phyloP scores from a whole-genome alignment of 2,329 filamentous ascomycete genomes.

The Pseudogymnoascus verrucosus region DNA sequence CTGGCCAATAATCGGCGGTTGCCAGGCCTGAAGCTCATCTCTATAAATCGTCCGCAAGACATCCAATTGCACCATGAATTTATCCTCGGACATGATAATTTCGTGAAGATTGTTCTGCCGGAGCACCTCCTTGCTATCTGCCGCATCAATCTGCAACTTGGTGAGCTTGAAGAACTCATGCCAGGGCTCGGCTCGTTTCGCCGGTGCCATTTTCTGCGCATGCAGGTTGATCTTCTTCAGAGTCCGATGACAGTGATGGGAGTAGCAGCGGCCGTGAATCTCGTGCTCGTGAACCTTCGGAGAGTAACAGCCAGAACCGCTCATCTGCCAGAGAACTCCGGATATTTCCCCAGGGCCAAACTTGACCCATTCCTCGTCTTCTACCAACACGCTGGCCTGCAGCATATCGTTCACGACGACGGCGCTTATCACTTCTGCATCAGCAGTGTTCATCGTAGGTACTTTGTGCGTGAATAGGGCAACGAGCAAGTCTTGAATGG shows the following conservation, averaged over 20 bases:
- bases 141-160: conserved; percentile 63
- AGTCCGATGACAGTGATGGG: conserved; percentile 86
- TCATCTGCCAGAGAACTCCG: conserved; percentile 89
- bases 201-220: conserved; percentile 60
- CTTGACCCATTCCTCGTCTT: conserved; percentile 97
- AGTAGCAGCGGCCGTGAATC: conserved; percentile 75
- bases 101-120: conserved; percentile 93
- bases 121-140: conserved; percentile 79
- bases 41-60: conserved; percentile 80
- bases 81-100: conserved; percentile 87
- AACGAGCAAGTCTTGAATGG: conserved; percentile 79
- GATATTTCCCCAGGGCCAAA: conserved; percentile 74
- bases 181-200: conserved; percentile 70
- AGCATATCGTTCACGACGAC: conserved; percentile 76
- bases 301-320: conserved; percentile 84
- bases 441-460: conserved; percentile 95
- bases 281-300: conserved; percentile 63
- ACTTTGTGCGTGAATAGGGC: conserved; percentile 90
- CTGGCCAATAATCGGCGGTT: conserved; percentile 73
- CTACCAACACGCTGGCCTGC: conserved; percentile 65
- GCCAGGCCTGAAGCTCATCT: conserved; percentile 63
- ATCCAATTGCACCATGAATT: conserved; percentile 81
- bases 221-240: conserved; percentile 89
- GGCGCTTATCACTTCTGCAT: conserved; percentile 79
- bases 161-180: conserved; percentile 78